Evolutionary conservation across 225 moss, liverwort and hornwort genomes (phyloP).

Genomic region (Antitrichia curtipendula): DNA sequence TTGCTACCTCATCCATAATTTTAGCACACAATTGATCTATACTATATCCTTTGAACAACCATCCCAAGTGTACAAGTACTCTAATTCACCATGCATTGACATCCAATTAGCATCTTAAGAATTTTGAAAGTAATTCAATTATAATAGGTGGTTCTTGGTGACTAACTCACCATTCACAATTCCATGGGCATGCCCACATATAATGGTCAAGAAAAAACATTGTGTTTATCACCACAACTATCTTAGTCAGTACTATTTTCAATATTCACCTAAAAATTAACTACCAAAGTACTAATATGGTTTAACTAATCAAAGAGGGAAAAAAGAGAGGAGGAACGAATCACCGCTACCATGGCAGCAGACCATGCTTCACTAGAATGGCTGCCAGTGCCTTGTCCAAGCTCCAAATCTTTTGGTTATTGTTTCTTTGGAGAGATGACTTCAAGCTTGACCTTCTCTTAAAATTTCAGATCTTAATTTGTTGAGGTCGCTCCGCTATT

Average conservation of each 20-base stretch:
- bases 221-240: neutral
- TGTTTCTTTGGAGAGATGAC: too few species aligned
- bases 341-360: rapidly evolving
- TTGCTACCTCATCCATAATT: too few species aligned
- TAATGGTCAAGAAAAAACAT: neutral
- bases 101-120: too few species aligned
- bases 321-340: neutral
- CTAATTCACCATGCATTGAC: too few species aligned
- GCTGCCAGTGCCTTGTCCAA: neutral
- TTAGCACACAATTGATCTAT: too few species aligned
- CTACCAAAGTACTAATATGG: neutral
- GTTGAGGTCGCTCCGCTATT: rapidly evolving
- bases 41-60: too few species aligned
- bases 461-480: neutral
- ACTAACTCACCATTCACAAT: neutral
- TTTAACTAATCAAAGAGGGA: neutral
- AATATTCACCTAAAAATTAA: too few species aligned
- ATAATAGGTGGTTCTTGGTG: too few species aligned
- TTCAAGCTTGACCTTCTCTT: too few species aligned
- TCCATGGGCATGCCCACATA: neutral
- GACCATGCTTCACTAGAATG: neutral
- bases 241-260: neutral
- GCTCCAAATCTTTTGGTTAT: neutral
- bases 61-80: too few species aligned
- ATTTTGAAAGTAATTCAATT: too few species aligned